These are phyloP conservation scores for Populus hybrid DNA, from an alignment of 441 rosid species.

Conservation along the genomic window DNA sequence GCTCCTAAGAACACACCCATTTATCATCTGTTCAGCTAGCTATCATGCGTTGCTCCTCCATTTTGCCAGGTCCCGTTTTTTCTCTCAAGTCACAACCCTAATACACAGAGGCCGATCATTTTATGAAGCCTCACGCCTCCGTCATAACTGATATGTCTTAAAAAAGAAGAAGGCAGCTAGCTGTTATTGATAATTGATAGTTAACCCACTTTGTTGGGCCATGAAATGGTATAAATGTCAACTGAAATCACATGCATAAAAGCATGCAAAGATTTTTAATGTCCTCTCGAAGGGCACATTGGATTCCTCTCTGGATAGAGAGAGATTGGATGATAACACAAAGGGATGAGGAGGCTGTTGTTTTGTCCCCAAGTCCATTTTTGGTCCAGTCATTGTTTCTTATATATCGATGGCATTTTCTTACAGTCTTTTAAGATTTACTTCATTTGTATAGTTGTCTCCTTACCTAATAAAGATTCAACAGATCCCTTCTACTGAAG, in stretches of 20 bases:
- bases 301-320: slow-evolving; percentile 29
- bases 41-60: neutral
- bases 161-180: neutral
- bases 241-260: slow-evolving; percentile 15
- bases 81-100: neutral
- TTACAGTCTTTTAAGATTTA: neutral
- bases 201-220: neutral
- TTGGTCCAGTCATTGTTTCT: neutral
- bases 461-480: neutral
- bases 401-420: neutral
- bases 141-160: neutral
- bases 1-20: neutral
- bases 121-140: neutral
- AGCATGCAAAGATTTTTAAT: slow-evolving; percentile 11
- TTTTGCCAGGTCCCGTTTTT: neutral
- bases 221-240: neutral
- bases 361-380: slow-evolving; percentile 1
- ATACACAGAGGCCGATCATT: neutral
- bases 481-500: neutral
- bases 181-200: neutral
- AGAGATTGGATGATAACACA: neutral
- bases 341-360: neutral
- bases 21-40: neutral
- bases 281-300: slow-evolving; percentile 22
- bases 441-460: neutral